Evolutionary conservation across 2,329 filamentous ascomycete species (phyloP), one percentile per base, ranked within the genome.

Genomic region (Colletotrichum gigasporum): DNA sequence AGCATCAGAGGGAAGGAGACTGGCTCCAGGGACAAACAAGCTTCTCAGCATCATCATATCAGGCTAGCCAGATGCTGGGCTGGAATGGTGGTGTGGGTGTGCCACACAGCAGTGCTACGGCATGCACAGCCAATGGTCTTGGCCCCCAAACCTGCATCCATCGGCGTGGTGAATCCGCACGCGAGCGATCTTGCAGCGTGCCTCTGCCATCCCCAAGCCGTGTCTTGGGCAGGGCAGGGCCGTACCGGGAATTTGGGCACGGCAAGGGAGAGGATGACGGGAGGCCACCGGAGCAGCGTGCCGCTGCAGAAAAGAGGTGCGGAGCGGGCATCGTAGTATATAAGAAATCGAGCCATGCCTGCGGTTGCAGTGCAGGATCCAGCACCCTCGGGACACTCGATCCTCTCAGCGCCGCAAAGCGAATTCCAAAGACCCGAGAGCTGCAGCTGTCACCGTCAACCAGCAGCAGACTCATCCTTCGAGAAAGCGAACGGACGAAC

Each of bases 111-210:
- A 51, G n/a, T 48, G 58, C 51, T 50, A 41, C 14, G 24, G 45
- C 37, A 16, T 39, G 26, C 45, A 59, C 37, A 63, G 35, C 54
- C 35, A 32, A 59, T 39, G n/a, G n/a, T 16, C 51, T 20, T 47
- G 34, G 48, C 39, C 32, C 48, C 47, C 61, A 64, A 64, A 32
- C 12, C 9, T 59, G 45, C 54, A 63, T 16, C 9, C 54, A 63
- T 16, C 9, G 12, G 44, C 54, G 35, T 22, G n/a, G 37, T 16
- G 32, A 50, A 34, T 16, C 28, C 20, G 37, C 45, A 63, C 32
- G 9, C 14, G 51, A 54, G 35, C 50, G 35, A 50, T 45, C 53
- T 61, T 59, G 37, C 37, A 44, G 53, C 35, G 32, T 47, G 26
- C 37, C 24, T 57, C 37, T 52, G 37, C 24, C 37, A 28, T 14